Evolutionary conservation across 257 asterid species (phyloP), one percentile per base, ranked within the genome.

Genomic region (Haberlea rhodopensis): DNA sequence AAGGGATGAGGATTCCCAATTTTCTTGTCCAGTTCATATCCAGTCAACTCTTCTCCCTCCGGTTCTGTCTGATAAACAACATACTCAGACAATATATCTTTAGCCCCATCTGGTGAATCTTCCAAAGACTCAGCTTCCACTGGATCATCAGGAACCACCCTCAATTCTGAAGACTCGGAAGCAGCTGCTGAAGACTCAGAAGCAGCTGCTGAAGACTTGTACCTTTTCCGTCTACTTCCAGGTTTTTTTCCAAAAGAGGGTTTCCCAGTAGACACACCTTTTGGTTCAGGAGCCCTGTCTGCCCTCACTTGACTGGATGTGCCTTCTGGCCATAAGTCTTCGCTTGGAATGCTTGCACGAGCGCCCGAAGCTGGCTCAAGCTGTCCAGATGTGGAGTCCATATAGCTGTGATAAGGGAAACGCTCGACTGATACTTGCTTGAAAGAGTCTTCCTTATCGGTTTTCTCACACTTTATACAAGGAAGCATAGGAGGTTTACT

Each of bases 351-450:
- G 73, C 85, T 78, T 60, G 96, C 96, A 60, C 96, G 96, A 49
- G 96, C 98, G 28, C 98, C 98, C 62, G 98, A 91, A 65, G 96
- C 96, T 6, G 98, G 96, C 75, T 91, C 98, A 10, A 91, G 71
- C 78, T 86, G 86, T 18, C 98, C 98, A 11, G 98, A 91, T 0
- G 95, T 88, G 31, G 98, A 88, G 85, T 91, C 98, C 82, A 88
- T 72, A 46, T 88, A 91, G 73, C 82, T 79, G 69, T 82, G 82
- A 74, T 91, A 91, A 32, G 98, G 98, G 26, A 54, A 34, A 11
- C 86, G 91, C 78, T 91, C 98, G 18, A 91, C 90, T 7, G 82
- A 51, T 24, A 91, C 86, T 5, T 84, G 74, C 71, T 84, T 69
- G 29, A 70, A 58, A 32, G 83, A 63, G 32, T 59, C 72, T 55